These are phyloP conservation scores for Rhodotorula diobovata DNA, from an alignment of 768 basidiomycete genomes.

Conservation along the genomic window DNA sequence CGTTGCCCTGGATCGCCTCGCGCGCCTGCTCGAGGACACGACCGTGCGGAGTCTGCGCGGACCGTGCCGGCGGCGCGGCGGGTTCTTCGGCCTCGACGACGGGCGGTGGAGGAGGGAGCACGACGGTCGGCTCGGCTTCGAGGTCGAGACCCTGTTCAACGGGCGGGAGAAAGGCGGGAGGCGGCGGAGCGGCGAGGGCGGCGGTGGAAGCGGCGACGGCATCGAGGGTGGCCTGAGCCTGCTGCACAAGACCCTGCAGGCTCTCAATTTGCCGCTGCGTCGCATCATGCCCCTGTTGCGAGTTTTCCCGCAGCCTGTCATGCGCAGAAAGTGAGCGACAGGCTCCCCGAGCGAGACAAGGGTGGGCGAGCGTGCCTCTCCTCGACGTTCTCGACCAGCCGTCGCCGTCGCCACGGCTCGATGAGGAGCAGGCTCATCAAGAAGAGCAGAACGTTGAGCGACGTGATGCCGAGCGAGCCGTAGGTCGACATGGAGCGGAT, in stretches of 20 bases:
- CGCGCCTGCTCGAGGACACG: neutral
- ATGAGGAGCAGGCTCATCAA: slow-evolving; percentile 81
- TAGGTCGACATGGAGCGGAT: slow-evolving; percentile 93
- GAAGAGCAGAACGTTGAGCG: slow-evolving; percentile 85
- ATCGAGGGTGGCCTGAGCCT: slow-evolving; percentile 31
- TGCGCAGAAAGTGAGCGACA: neutral
- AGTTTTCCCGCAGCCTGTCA: slow-evolving; percentile 18
- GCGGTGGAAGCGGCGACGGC: slow-evolving; percentile 1
- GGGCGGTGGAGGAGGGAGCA: no score
- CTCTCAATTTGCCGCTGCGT: slow-evolving; percentile 20
- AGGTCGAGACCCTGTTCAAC: neutral
- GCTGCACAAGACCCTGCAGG: slow-evolving; percentile 19
- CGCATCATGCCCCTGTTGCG: slow-evolving; percentile 18
- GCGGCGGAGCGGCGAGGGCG: neutral
- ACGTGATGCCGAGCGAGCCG: slow-evolving; percentile 76
- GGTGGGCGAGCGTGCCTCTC: slow-evolving; percentile 43
- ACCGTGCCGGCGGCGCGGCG: neutral
- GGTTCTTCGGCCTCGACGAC: neutral
- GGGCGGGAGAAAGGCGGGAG: neutral
- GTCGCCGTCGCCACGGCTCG: slow-evolving; percentile 91
- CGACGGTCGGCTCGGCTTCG: no score
- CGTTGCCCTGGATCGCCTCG: slow-evolving; percentile 7
- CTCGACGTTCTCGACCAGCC: slow-evolving; percentile 84
- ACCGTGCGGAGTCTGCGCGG: neutral
- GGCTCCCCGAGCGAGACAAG: no score